Base-by-base conservation (phyloP, 345 rosid species). In the Luvunga scandens region DNA sequence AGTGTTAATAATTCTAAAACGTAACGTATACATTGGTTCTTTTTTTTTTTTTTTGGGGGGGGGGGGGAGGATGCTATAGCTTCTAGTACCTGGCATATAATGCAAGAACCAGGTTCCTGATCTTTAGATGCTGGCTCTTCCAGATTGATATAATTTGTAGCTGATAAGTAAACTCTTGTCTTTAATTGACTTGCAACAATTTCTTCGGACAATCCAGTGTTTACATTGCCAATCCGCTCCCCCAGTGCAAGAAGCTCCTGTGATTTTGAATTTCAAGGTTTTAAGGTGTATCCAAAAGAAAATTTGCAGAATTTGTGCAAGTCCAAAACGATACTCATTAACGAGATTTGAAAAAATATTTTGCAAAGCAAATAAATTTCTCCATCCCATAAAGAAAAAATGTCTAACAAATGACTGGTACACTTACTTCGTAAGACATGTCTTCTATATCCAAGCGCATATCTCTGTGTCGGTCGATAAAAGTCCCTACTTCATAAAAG, bases 401-500 rank as follows among this genome's bases (percentile, higher is more conserved):
- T 22, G 33, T 61, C 48, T 31, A 16, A 34, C 7, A 28, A 71
- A 10, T 27, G 5, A 30, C 69, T 59, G 2, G 30, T 36, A 72
- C 75, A 73, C 79, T 80, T 70, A 90, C 97, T 88, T 95, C 98
- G 66, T 95, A 95, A 57, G 98, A 89, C 97, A 93, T 93, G 75
- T 90, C 89, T 85, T 93, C 98, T 74, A 90, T 91, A 82, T 95
- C 98, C 89, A 95, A 80, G 38, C 98, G 98, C 98, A 95, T 90
- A 71, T 89, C 98, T 79, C 91, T 87, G 80, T 95, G 97, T 87
- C 86, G 90, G 77, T 91, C 98, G 24, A 83, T 69, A 62, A 83
- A 72, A 81, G 84, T 84, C 55, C 81, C 91, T 28, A 78, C 87
- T 75, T 87, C 87, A 79, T 88, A 85, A 74, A 78, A 84, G 71